These are phyloP conservation scores for Silene latifolia DNA, from an alignment of 148 eudicot genomes.

Conservation along the genomic window DNA sequence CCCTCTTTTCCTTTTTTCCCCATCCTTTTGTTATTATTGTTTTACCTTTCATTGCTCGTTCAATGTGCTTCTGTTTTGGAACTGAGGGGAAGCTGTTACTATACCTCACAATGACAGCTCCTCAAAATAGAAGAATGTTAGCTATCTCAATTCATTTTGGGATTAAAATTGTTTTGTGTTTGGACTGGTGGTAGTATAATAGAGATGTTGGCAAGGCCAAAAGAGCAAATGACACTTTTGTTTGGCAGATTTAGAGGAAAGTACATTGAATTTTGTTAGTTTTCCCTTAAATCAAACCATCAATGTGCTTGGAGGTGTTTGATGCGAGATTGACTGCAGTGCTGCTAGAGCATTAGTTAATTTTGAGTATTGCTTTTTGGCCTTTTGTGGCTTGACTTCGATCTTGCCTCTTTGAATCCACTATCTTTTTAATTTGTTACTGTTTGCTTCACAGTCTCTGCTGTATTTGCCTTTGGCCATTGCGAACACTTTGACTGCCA, in stretches of 20 bases:
- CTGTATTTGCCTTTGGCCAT: constrained; percentile 84
- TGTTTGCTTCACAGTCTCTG: constrained; percentile 51
- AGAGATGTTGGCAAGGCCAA: background rate
- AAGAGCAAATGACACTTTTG: background rate
- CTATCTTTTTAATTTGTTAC: background rate
- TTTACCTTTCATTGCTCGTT: background rate
- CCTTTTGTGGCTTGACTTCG: background rate
- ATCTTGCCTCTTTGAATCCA: background rate
- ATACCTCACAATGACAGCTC: background rate
- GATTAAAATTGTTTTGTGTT: background rate
- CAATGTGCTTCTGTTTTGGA: too few relatives aligned
- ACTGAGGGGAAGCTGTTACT: background rate
- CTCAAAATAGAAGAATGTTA: background rate
- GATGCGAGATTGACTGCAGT: background rate
- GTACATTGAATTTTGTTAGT: background rate
- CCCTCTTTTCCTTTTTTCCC: too few relatives aligned
- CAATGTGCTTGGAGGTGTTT: background rate
- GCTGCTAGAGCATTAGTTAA: background rate
- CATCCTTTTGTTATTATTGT: background rate
- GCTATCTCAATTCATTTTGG: background rate
- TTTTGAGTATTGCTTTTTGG: background rate
- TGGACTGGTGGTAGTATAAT: background rate
- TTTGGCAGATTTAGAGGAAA: background rate
- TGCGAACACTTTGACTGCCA: constrained; percentile 89
- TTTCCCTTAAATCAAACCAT: background rate